These are phyloP conservation scores for Chaetomium cochliodes DNA, from an alignment of 495 filamentous ascomycete genomes.

Conservation along the genomic window DNA sequence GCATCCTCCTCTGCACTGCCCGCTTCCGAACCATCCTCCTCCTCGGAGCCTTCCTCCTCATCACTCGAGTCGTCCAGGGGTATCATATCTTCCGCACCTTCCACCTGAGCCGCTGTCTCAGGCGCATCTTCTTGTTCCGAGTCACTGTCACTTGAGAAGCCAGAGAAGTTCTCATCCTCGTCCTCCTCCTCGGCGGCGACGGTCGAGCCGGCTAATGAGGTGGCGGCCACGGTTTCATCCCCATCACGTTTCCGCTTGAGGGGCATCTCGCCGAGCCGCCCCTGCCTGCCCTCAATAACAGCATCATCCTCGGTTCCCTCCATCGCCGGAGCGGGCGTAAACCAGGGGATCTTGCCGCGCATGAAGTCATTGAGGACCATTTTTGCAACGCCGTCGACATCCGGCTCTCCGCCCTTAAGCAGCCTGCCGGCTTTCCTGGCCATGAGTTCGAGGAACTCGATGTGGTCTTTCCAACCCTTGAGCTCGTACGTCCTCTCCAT, in stretches of 20 bases:
- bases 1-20: conserved; percentile 41
- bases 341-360: conserved; percentile 94
- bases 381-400: conserved; percentile 90
- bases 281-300: conserved; percentile 57
- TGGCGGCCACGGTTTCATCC: conserved; percentile 40
- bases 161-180: conserved; percentile 46
- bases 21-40: conserved; percentile 30
- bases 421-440: conserved; percentile 84
- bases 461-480: conserved; percentile 67
- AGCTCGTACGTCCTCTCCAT: conserved; percentile 91
- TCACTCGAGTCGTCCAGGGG: conserved; percentile 53
- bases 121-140: conserved; percentile 42
- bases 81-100: conserved; percentile 51
- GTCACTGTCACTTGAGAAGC: conserved; percentile 52
- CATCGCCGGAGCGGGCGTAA: conserved; percentile 70
- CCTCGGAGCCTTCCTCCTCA: conserved; percentile 40
- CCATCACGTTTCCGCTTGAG: conserved; percentile 57
- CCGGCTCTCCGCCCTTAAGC: conserved; percentile 85
- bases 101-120: conserved; percentile 34
- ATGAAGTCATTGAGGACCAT: conserved; percentile 95
- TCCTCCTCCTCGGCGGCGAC: conserved; percentile 26
- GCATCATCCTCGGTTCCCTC: conserved; percentile 54
- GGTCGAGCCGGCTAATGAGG: conserved; percentile 33
- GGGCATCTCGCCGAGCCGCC: conserved; percentile 59
- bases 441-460: conserved; percentile 81